Conservation (phyloP, 2,329 filamentous ascomycete species). For the Penicillium polonicum region DNA sequence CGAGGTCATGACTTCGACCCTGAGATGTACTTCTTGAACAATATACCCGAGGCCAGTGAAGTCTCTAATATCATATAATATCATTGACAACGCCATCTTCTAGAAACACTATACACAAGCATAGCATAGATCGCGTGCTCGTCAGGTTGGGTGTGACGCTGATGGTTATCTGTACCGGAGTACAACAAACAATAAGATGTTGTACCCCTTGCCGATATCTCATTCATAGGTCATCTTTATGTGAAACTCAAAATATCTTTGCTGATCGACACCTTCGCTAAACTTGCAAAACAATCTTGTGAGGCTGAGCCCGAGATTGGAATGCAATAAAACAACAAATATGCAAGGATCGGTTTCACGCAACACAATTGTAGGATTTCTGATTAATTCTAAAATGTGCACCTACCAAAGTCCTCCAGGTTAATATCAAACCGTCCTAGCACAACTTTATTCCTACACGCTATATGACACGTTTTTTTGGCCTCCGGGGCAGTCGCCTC, state of each 20-base stretch:
- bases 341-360: not conserved
- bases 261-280: not conserved
- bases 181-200: not conserved
- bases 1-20: too few species aligned
- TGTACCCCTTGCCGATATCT: not conserved
- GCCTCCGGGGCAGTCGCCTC: conserved; percentile 16
- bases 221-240: not conserved
- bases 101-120: too few species aligned
- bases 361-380: not conserved
- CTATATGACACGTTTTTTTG: conserved; percentile 14
- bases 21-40: not conserved
- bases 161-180: not conserved
- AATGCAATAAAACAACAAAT: not conserved
- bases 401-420: not conserved
- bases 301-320: not conserved
- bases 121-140: too few species aligned
- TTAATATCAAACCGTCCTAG: not conserved
- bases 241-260: not conserved
- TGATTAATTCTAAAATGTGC: not conserved
- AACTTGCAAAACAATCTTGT: not conserved
- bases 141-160: not conserved
- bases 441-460: not conserved
- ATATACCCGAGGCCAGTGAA: too few species aligned
- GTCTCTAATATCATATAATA: too few species aligned
- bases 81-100: too few species aligned